A percentile compares a stretch with the other conserved stretches of the same genome.
phyloP scores from a whole-genome alignment of 2,329 filamentous ascomycete species.

The Colletotrichum plurivorum region DNA sequence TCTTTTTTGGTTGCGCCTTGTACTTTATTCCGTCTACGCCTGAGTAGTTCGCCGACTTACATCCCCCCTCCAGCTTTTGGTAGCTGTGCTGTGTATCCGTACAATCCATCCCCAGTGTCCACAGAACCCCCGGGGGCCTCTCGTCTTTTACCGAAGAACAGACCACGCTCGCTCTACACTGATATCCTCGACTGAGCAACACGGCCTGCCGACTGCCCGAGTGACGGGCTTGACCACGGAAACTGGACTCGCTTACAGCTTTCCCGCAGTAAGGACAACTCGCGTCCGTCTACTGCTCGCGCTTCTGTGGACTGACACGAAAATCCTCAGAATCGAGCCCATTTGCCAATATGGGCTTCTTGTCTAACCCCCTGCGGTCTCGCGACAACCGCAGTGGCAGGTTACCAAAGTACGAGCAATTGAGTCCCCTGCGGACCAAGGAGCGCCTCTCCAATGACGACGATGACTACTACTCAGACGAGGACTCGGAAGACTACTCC shows the following conservation, averaged over 20 bases:
- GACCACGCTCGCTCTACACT: not conserved
- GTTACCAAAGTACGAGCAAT: slow-evolving; percentile 67
- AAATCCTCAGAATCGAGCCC: slow-evolving; percentile 31
- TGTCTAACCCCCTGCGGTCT: slow-evolving; percentile 62
- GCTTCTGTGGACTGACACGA: slow-evolving; percentile 11
- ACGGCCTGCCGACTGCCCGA: slow-evolving; percentile 5
- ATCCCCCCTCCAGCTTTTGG: slow-evolving; percentile 5
- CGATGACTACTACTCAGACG: slow-evolving; percentile 61
- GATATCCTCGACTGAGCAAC: slow-evolving; percentile 6
- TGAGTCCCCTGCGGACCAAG: slow-evolving; percentile 53
- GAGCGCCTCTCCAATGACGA: slow-evolving; percentile 68
- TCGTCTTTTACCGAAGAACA: slow-evolving; percentile 8
- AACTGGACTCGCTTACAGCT: not conserved
- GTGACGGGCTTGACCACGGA: slow-evolving; percentile 4
- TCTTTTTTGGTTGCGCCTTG: slow-evolving; percentile 25
- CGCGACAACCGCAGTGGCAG: slow-evolving; percentile 58
- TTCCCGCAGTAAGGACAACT: slow-evolving; percentile 24
- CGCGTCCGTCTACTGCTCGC: not conserved
- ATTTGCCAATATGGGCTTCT: slow-evolving; percentile 61
- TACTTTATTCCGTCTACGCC: slow-evolving; percentile 25
- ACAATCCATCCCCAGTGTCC: slow-evolving; percentile 20
- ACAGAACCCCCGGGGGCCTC: slow-evolving; percentile 7
- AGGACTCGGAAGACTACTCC: slow-evolving; percentile 58
- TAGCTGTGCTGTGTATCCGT: slow-evolving; percentile 14
- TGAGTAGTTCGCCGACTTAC: slow-evolving; percentile 10